Conservation (phyloP, 495 filamentous ascomycete genomes). For the Letharia lupina region DNA sequence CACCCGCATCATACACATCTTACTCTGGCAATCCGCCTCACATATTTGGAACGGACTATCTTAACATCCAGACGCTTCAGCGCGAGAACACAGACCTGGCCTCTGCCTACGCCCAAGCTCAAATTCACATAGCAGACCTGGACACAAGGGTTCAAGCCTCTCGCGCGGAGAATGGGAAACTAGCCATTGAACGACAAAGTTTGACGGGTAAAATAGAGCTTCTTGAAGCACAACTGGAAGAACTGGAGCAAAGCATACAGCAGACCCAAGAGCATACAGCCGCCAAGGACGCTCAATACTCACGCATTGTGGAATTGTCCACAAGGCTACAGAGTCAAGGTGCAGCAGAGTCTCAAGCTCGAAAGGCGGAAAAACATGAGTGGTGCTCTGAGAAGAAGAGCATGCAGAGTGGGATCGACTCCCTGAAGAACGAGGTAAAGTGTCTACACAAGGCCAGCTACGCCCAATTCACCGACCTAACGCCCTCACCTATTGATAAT, state of each 20-base stretch:
- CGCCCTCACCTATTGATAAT: not conserved
- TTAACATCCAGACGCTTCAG: constrained; percentile 13
- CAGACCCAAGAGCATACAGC: constrained; percentile 14
- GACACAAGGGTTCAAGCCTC: constrained; percentile 14
- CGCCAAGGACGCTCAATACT: constrained; percentile 22
- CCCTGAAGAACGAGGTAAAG: constrained; percentile 2
- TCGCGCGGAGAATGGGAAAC: constrained; percentile 8
- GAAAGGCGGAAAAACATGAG: constrained; percentile 17
- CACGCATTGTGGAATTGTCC: constrained; percentile 19
- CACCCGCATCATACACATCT: not conserved
- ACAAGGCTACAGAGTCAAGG: constrained; percentile 17
- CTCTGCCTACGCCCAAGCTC: constrained; percentile 11
- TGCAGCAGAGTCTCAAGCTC: constrained; percentile 10
- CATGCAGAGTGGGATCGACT: constrained; percentile 8
- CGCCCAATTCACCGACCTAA: not conserved
- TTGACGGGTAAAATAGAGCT: constrained; percentile 15
- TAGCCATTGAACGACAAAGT: constrained; percentile 13
- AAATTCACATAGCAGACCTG: constrained; percentile 16
- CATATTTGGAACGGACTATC: constrained; percentile 2
- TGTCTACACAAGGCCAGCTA: constrained; percentile 1
- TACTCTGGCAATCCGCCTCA: constrained; percentile 7
- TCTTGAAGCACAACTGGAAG: constrained; percentile 17
- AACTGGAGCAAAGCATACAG: constrained; percentile 13
- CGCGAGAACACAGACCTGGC: constrained; percentile 18
- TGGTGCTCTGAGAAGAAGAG: constrained; percentile 16